These are phyloP conservation scores for Cyberlindnera americana DNA, from an alignment of 805 yeast species.

Conservation along the genomic window DNA sequence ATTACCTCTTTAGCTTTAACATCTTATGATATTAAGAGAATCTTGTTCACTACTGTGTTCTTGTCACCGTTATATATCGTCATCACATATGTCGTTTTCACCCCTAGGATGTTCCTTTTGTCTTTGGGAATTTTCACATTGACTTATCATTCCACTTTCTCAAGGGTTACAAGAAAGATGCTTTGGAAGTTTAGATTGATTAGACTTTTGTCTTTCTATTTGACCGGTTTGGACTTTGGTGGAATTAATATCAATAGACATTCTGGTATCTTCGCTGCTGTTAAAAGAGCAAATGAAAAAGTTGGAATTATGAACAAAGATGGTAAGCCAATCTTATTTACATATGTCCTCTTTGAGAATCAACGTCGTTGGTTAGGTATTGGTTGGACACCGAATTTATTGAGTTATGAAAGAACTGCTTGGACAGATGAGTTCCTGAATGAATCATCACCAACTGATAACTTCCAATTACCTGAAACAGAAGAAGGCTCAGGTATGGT, in stretches of 20 bases:
- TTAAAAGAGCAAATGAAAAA: conserved; percentile 37
- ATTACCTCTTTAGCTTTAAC: conserved; percentile 69
- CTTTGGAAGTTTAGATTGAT: conserved; percentile 79
- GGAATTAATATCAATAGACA: conserved; percentile 38
- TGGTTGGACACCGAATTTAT: conserved; percentile 93
- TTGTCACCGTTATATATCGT: conserved; percentile 82
- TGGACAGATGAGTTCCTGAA: conserved; percentile 97
- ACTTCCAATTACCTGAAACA: conserved; percentile 77
- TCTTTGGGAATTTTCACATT: conserved; percentile 56
- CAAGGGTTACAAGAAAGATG: conserved; percentile 75
- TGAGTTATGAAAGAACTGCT: conserved; percentile 90
- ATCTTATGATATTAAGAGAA: conserved; percentile 72
- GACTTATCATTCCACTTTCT: conserved; percentile 84
- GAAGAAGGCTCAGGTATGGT: conserved; percentile 63
- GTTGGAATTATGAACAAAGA: conserved; percentile 30
- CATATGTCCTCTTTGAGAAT: conserved; percentile 89
- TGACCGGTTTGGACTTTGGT: conserved; percentile 82
- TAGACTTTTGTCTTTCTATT: conserved; percentile 68
- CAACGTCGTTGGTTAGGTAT: conserved; percentile 97
- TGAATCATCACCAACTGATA: conserved; percentile 73
- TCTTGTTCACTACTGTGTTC: conserved; percentile 79
- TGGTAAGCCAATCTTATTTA: conserved; percentile 66
- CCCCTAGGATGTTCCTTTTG: conserved; percentile 66
- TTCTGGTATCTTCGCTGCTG: conserved; percentile 42
- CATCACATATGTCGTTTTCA: conserved; percentile 59